Conservation (phyloP, 768 basidiomycete species). For the Podaxis sp. region DNA sequence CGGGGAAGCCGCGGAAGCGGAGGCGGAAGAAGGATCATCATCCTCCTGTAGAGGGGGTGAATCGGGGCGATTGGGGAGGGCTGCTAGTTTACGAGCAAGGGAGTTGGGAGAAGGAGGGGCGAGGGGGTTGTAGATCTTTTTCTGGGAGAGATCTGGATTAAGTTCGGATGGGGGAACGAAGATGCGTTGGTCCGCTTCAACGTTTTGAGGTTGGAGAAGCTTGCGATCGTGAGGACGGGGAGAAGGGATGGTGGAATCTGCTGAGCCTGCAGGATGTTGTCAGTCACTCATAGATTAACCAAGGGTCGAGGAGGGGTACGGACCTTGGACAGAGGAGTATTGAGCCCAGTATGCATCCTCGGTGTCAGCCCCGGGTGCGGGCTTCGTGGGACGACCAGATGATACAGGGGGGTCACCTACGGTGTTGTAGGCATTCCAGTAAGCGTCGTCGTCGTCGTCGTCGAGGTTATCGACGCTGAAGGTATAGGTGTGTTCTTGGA, state of each 20-base stretch:
- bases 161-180: conserved; percentile 31
- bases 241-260: conserved; percentile 69
- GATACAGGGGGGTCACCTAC: conserved; percentile 29
- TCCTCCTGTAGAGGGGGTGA: conserved; percentile 26
- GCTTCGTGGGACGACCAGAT: conserved; percentile 16
- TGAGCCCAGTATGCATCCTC: conserved; percentile 79
- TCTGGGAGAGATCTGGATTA: conserved; percentile 25
- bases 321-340: conserved; percentile 71
- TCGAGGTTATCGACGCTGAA: conserved; percentile 28
- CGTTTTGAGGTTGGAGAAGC: conserved; percentile 16
- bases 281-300: not conserved
- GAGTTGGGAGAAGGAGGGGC: conserved; percentile 40
- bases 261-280: conserved; percentile 49
- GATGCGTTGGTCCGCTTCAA: conserved; percentile 25
- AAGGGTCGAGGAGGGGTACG: conserved; percentile 15
- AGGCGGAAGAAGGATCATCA: conserved; percentile 22
- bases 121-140: conserved; percentile 37
- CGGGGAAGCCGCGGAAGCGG: conserved; percentile 19
- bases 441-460: conserved; percentile 52
- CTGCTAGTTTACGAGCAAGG: conserved; percentile 41
- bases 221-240: conserved; percentile 34
- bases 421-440: conserved; percentile 68
- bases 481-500: conserved; percentile 25
- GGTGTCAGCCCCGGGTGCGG: conserved; percentile 25
- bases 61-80: conserved; percentile 27